A percentile compares a stretch with the other conserved stretches of the same genome.
Conservation (phyloP, 225 moss, liverwort and hornwort genomes). For the Climacium dendroides region DNA sequence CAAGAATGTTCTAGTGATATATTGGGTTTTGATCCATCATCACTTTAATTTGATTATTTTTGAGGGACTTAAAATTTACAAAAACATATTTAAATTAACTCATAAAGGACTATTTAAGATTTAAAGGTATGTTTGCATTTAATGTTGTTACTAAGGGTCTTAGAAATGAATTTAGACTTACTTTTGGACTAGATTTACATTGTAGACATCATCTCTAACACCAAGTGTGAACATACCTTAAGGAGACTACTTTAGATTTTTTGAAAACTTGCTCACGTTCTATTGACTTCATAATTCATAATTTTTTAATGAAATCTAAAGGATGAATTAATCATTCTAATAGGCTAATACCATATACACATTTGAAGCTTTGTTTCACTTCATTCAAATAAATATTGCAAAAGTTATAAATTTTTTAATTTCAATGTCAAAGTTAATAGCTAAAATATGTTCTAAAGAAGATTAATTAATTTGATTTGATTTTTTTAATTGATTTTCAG, state of each 20-base stretch:
- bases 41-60: background rate
- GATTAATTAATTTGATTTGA: background rate
- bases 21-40: too few relatives aligned
- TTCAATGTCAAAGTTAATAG: background rate
- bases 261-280: fast-evolving
- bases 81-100: background rate
- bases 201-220: too few relatives aligned
- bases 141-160: too few relatives aligned
- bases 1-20: too few relatives aligned
- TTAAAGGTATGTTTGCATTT: too few relatives aligned
- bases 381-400: background rate
- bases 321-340: background rate
- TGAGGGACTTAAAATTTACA: background rate
- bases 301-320: background rate
- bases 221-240: too few relatives aligned
- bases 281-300: background rate
- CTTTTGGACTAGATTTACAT: too few relatives aligned
- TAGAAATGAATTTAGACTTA: too few relatives aligned
- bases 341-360: too few relatives aligned
- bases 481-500: background rate
- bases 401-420: background rate
- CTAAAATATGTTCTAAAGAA: background rate
- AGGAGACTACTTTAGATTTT: fast-evolving
- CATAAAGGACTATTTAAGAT: too few relatives aligned
- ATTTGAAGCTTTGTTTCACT: background rate